Evolutionary conservation across 306 rosid species (phyloP).

Genomic region (Inga oerstediana): DNA sequence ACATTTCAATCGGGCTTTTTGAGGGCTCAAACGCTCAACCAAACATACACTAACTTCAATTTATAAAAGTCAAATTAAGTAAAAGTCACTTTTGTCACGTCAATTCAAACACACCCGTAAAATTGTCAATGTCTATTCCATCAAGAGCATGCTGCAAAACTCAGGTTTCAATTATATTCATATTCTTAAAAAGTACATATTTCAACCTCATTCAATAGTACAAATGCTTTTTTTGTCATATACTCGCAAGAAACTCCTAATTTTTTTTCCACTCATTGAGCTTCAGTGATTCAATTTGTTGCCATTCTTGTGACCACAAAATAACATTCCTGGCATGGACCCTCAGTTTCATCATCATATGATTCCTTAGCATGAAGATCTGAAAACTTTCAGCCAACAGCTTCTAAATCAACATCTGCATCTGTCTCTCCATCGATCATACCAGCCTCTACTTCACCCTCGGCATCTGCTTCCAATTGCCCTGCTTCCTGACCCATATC

Average conservation of each 20-base stretch:
- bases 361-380: not conserved
- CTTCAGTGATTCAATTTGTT: slow-evolving; percentile 4
- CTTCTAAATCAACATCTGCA: slow-evolving; percentile 73
- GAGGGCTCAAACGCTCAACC: no score
- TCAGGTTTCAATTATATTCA: not conserved
- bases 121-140: not conserved
- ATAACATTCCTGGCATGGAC: slow-evolving; percentile 9
- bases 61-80: no score
- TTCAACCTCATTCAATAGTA: not conserved
- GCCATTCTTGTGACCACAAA: not conserved
- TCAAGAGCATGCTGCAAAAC: not conserved
- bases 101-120: not conserved
- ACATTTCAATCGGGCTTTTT: no score
- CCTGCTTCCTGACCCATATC: slow-evolving; percentile 84
- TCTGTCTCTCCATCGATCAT: slow-evolving; percentile 86
- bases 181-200: not conserved
- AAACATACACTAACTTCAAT: no score
- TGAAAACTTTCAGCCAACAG: slow-evolving; percentile 47
- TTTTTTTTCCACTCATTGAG: not conserved
- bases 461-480: slow-evolving; percentile 82
- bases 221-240: not conserved
- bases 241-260: not conserved
- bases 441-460: slow-evolving; percentile 81
- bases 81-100: no score
- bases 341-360: slow-evolving; percentile 6